A percentile compares a stretch with the other conserved stretches of the same genome.
phyloP scores from a whole-genome alignment of 305 asterid species.

The Rubia peregrina region DNA sequence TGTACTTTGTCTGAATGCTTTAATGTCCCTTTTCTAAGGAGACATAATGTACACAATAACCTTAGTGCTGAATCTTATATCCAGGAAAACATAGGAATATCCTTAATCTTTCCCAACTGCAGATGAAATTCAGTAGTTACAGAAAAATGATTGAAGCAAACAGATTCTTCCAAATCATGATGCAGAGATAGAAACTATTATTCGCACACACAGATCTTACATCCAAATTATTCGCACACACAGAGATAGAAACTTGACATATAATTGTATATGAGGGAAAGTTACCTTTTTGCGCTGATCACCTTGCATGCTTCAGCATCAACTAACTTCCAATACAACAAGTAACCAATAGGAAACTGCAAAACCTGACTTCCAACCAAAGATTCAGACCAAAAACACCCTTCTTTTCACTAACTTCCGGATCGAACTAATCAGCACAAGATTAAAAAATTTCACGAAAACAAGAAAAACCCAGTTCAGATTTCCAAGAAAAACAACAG shows the following conservation, averaged over 20 bases:
- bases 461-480: slow-evolving; percentile 29
- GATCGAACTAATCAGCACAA: slow-evolving; percentile 28
- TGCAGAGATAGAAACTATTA: too few species aligned
- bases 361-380: slow-evolving; percentile 24
- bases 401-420: slow-evolving; percentile 6
- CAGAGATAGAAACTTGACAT: neutral
- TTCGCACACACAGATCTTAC: too few species aligned
- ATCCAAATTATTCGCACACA: slow-evolving; percentile 6
- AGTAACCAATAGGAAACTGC: slow-evolving; percentile 16
- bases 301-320: slow-evolving; percentile 75
- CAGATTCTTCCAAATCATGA: slow-evolving; percentile 4
- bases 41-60: neutral
- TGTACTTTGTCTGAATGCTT: slow-evolving; percentile 17
- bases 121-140: neutral
- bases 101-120: neutral
- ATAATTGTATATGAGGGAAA: neutral
- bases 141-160: neutral
- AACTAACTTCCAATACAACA: slow-evolving; percentile 21
- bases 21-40: slow-evolving; percentile 10
- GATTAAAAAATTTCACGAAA: slow-evolving; percentile 9
- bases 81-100: neutral
- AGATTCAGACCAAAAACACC: slow-evolving; percentile 15
- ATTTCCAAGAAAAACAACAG: slow-evolving; percentile 20
- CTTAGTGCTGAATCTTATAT: neutral
- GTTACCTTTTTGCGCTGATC: slow-evolving; percentile 85